A percentile compares a stretch with the other conserved stretches of the same genome.
These are phyloP conservation scores for Acmispon strigosus DNA, from an alignment of 306 rosid genomes.

Conservation along the genomic window DNA sequence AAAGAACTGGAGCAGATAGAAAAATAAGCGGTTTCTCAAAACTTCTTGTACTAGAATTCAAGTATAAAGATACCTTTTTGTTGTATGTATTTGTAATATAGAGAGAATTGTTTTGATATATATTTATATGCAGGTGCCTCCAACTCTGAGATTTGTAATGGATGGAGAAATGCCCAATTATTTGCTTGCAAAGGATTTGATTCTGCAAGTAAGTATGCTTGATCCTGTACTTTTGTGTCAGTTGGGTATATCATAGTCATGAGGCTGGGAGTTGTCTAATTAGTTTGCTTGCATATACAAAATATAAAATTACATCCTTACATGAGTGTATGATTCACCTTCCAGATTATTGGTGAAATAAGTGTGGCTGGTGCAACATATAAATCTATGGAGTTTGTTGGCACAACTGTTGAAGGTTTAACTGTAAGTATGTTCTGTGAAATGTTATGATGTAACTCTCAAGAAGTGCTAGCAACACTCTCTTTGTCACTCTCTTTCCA, in stretches of 20 bases:
- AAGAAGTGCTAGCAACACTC: too few relatives aligned
- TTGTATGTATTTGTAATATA: neutral
- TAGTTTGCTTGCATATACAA: conserved; percentile 4
- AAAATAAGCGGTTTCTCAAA: neutral
- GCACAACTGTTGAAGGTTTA: conserved; percentile 82
- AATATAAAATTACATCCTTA: neutral
- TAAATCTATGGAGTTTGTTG: conserved; percentile 92
- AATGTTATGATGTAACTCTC: neutral
- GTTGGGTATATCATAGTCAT: neutral
- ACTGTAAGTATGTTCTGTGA: conserved; percentile 35
- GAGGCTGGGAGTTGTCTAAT: neutral
- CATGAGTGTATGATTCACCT: neutral
- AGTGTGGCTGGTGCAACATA: conserved; percentile 87
- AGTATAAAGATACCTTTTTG: neutral
- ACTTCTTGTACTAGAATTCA: neutral
- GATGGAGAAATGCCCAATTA: conserved; percentile 95
- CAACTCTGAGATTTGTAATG: conserved; percentile 76
- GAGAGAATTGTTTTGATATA: neutral
- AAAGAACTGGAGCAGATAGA: neutral
- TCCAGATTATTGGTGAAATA: conserved; percentile 86
- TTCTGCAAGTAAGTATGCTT: conserved; percentile 62
- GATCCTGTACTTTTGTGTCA: neutral
- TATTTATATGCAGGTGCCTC: conserved; percentile 66
- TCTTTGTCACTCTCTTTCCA: too few relatives aligned
- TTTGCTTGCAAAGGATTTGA: conserved; percentile 91